Conservation (phyloP, 306 rosid genomes). For the Cucumis cinereus region DNA sequence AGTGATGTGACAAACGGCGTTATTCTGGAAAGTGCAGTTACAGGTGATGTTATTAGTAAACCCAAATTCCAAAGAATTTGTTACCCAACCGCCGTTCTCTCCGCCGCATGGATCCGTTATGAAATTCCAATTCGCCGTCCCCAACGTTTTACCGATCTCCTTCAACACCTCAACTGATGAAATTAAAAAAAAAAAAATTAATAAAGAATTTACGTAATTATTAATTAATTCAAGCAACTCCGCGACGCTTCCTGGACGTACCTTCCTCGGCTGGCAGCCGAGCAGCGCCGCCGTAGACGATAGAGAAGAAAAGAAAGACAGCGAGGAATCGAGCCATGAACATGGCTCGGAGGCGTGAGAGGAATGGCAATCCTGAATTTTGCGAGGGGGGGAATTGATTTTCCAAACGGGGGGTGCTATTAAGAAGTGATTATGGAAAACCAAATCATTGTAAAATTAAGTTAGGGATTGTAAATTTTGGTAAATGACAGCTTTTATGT, state of each 20-base stretch:
- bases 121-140: conserved; percentile 40
- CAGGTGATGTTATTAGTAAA: conserved; percentile 23
- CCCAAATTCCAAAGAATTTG: background rate
- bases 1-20: conserved; percentile 37
- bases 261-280: background rate
- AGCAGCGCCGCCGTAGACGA: background rate
- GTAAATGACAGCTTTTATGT: background rate
- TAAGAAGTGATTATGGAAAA: background rate
- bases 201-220: background rate
- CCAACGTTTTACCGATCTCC: conserved; percentile 27
- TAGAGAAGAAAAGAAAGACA: background rate
- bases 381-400: background rate
- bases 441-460: background rate
- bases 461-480: background rate
- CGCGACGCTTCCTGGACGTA: background rate
- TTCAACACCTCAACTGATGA: conserved; percentile 25
- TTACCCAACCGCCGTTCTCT: conserved; percentile 16
- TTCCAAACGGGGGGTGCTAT: background rate
- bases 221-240: too few species aligned
- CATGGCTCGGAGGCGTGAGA: background rate
- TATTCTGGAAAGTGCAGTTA: conserved; percentile 20
- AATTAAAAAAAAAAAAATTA: background rate
- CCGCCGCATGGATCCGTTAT: conserved; percentile 37
- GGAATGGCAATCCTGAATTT: background rate
- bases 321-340: background rate